Conservation (phyloP, 1,284 basidiomycete genomes). For the Schizophyllum commune region DNA sequence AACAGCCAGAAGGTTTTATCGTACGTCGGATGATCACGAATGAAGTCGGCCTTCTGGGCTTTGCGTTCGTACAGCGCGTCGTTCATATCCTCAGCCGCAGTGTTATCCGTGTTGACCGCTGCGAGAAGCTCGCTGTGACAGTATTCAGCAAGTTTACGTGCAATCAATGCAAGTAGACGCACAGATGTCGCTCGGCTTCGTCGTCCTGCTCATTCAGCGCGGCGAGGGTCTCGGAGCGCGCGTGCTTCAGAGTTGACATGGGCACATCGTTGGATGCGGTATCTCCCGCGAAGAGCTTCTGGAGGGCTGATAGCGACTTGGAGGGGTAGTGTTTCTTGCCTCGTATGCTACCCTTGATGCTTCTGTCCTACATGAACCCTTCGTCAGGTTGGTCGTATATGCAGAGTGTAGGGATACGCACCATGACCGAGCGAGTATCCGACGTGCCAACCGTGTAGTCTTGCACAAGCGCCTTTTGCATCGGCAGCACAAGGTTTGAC, state of each 20-base stretch:
- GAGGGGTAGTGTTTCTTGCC: constrained; percentile 41
- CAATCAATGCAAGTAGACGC: constrained; percentile 19
- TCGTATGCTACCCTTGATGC: constrained; percentile 15
- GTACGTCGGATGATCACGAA: constrained; percentile 83
- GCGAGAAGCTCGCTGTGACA: constrained; percentile 56
- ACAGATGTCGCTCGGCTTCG: constrained; percentile 69
- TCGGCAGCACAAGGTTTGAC: constrained; percentile 64
- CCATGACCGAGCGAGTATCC: constrained; percentile 19
- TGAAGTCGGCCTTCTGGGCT: constrained; percentile 84
- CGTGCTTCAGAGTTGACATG: constrained; percentile 44
- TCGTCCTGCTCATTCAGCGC: constrained; percentile 41
- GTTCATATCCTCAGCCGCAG: constrained; percentile 41
- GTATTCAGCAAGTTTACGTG: neutral
- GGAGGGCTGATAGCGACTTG: constrained; percentile 52
- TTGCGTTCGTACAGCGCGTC: constrained; percentile 67
- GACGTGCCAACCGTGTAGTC: constrained; percentile 41
- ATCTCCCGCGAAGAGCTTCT: constrained; percentile 62
- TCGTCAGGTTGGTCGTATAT: neutral
- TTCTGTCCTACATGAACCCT: constrained; percentile 11
- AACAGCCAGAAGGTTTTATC: constrained; percentile 91
- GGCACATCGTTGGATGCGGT: constrained; percentile 51
- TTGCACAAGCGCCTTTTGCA: constrained; percentile 69
- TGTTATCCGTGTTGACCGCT: constrained; percentile 44
- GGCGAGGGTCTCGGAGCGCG: constrained; percentile 34
- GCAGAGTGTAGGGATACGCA: constrained; percentile 11